A percentile compares a stretch with the other conserved stretches of the same genome.
phyloP scores from a whole-genome alignment of 192 early-diverging fungal species.

The Chytriomyces sp. region DNA sequence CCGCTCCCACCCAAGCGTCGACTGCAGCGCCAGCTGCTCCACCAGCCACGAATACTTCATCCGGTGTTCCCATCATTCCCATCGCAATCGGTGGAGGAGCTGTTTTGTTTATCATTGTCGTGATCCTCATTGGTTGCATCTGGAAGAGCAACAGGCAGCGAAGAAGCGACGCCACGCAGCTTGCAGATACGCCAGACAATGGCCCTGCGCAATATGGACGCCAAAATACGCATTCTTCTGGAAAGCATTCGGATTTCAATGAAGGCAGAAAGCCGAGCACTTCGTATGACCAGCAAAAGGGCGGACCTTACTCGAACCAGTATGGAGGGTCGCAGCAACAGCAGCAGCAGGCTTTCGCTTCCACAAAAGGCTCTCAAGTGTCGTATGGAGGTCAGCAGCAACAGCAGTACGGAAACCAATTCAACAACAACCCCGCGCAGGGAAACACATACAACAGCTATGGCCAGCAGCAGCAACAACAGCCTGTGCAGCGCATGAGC shows the following conservation, averaged over 20 bases:
- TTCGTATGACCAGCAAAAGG: too few relatives aligned
- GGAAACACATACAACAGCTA: neutral
- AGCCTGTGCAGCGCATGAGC: neutral
- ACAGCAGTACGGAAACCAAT: neutral
- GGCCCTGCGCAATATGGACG: neutral
- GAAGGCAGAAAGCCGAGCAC: neutral
- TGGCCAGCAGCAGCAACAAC: too few relatives aligned
- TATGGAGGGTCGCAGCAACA: too few relatives aligned
- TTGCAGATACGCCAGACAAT: neutral
- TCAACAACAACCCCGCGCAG: too few relatives aligned
- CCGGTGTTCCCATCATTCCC: neutral
- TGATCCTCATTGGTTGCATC: neutral
- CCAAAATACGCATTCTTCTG: neutral
- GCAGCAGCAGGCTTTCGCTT: too few relatives aligned
- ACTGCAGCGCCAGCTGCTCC: neutral
- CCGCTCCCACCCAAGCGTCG: neutral
- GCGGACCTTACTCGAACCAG: too few relatives aligned
- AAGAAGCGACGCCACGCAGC: neutral
- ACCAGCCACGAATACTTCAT: neutral
- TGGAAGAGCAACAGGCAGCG: neutral
- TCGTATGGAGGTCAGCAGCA: too few relatives aligned
- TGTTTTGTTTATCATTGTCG: conserved; percentile 5
- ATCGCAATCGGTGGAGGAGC: conserved; percentile 8
- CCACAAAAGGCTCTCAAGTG: too few relatives aligned
- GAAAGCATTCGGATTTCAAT: neutral